phyloP scores from a whole-genome alignment of 2,329 filamentous ascomycete species.

The Pyricularia grisea region DNA sequence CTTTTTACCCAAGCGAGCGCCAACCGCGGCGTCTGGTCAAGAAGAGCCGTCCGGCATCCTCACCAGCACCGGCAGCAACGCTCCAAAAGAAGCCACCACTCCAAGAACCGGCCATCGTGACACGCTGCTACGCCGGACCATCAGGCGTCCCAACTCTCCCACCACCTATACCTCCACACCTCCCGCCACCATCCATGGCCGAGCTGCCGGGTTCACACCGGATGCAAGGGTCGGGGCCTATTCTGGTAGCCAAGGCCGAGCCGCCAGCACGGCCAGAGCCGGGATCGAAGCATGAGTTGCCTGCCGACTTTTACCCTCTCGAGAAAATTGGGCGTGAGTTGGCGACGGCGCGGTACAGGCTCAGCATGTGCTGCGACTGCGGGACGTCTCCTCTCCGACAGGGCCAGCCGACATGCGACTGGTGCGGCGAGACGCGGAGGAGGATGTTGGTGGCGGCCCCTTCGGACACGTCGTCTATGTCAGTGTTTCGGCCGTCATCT shows the following conservation, averaged over 20 bases:
- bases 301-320: not conserved
- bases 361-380: not conserved
- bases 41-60: not conserved
- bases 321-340: not conserved
- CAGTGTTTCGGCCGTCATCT: not conserved
- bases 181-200: not conserved
- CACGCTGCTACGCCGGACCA: not conserved
- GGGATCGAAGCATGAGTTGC: not conserved
- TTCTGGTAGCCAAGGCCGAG: no score
- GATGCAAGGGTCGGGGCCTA: not conserved
- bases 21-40: not conserved
- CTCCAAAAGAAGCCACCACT: not conserved
- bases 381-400: not conserved
- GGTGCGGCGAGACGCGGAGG: not conserved
- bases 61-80: not conserved
- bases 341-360: not conserved
- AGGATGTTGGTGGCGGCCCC: not conserved
- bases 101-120: not conserved
- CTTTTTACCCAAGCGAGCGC: not conserved
- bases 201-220: not conserved
- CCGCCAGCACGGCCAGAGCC: not conserved
- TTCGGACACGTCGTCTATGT: not conserved
- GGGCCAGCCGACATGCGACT: not conserved
- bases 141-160: not conserved
- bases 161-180: no score